These are phyloP conservation scores for Neonectria sp. DNA, from an alignment of 2,329 filamentous ascomycete species.

Conservation along the genomic window DNA sequence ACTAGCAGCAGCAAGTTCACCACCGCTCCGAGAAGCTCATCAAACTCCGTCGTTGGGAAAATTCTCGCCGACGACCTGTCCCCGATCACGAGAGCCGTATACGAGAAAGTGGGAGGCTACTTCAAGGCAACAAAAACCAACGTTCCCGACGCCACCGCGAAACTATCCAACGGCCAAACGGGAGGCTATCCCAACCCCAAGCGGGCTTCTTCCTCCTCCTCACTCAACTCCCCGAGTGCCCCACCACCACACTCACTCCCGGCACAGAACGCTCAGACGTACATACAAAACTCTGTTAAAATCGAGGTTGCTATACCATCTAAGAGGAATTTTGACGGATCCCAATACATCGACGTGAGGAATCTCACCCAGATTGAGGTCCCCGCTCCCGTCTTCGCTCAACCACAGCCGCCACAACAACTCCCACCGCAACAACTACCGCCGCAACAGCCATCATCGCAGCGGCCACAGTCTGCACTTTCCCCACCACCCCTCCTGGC, in stretches of 20 bases:
- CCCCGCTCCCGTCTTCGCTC: conserved; percentile 29
- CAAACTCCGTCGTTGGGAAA: conserved; percentile 41
- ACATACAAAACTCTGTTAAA: conserved; percentile 55
- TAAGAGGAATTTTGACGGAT: conserved; percentile 57
- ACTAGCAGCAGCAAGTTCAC: conserved; percentile 67
- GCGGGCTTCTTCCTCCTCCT: conserved; percentile 37
- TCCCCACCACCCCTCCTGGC: conserved; percentile 18
- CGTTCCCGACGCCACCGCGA: conserved; percentile 46
- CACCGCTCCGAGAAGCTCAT: conserved; percentile 44
- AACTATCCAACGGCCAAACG: conserved; percentile 56
- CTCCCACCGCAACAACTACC: conserved; percentile 23
- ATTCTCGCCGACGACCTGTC: conserved; percentile 61
- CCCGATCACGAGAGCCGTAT: conserved; percentile 62
- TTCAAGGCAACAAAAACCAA: conserved; percentile 57
- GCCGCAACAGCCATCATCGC: conserved; percentile 17
- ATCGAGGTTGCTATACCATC: conserved; percentile 66
- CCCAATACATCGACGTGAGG: conserved; percentile 54
- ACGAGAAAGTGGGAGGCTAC: conserved; percentile 57
- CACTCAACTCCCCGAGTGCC: conserved; percentile 38
- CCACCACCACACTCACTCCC: conserved; percentile 32
- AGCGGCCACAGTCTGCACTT: conserved; percentile 24
- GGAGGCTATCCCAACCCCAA: conserved; percentile 40
- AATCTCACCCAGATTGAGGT: conserved; percentile 43
- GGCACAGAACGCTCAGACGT: conserved; percentile 48
- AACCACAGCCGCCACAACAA: conserved; percentile 30